Evolutionary conservation across 2,329 filamentous ascomycete species (phyloP), one percentile per base, ranked within the genome.

Genomic region (Penicillium freii): DNA sequence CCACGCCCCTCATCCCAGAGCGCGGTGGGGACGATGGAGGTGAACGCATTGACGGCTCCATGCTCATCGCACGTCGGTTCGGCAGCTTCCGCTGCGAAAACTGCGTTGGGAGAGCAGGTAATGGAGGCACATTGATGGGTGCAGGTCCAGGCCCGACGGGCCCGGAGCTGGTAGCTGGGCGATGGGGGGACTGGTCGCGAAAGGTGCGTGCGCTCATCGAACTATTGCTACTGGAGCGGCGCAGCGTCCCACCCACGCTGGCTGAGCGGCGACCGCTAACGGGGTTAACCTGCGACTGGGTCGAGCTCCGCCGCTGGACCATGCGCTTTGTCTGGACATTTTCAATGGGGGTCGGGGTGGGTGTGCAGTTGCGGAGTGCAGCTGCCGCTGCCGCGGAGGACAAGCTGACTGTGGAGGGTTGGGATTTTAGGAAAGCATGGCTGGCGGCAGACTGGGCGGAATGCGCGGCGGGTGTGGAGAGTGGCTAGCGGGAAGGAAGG

Each of bases 131-230:
- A 49, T 77, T 72, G 71, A 73, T 70, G 44, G 73, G 58, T 10
- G 27, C 75, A 45, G 75, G 71, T 70, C 73, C 71, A 47, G 74
- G 73, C 57, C 74, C 69, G 71, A 74, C 71, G 47, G 74, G 73
- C 56, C 74, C 70, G 54, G 80, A 80, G 70, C 74, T 75, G 72
- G 80, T 73, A 43, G 70, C 66, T 31, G 74, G 70, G 36, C 75
- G 74, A 54, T 66, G 69, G 59, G 82, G 90, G 4, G 87, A 95
- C 4, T 87, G 86, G 13, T 88, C 89, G 64, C 92, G 86, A 74
- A 97, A 96, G 0, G 91, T 92, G 57, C 93, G 85, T 72, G 93
- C 90, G 31, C 85, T 88, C 92, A 97, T 96, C 49, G 92, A 96
- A 23, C 86, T 83, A 29, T 84, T 84, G 75, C 92, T 95, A 54